Evolutionary conservation across 345 rosid species (phyloP), one percentile per base, ranked within the genome.

Genomic region (Pelargonium nanum): DNA sequence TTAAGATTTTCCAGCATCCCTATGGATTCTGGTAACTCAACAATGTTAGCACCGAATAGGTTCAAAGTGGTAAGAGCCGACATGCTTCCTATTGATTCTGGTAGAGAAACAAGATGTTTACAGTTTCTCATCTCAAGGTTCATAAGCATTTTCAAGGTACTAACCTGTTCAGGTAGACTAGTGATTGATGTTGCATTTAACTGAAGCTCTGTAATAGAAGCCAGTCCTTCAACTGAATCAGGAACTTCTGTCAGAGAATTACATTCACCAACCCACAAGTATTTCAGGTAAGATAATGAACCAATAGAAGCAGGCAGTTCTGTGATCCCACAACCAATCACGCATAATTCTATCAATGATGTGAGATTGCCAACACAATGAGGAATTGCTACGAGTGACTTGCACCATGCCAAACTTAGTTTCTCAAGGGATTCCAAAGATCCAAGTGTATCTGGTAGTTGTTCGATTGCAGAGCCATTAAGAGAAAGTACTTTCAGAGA

Each of bases 1-100:
- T 21, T 54, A 52, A 80, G 81, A 60, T 64, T 78, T 76, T 83
- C 80, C 64, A 83, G 61, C 69, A 26, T 62, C 55, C 83, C 85
- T 24, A 78, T 13, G 34, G 85, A 78, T 57, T 76, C 81, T 1
- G 88, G 88, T 67, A 83, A 66, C 64, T 77, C 71, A 0, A 48
- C 75, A 21, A 83, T 72, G 24, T 51, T 59, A 60, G 66, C 30
- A 10, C 64, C 26, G 13, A 5, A 57, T 56, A 83, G 53, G 51
- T 57, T 19, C 56, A 83, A 17, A 17, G 34, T 10, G 19, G 77
- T 76, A 1, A 83, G 77, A 64, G 24, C 66, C 65, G 9, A 58
- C 75, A 83, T 40, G 48, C 57, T 65, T 22, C 85, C 83, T 5
- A 69, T 59, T 20, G 83, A 69, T 57, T 76, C 79, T 1, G 85